phyloP scores from a whole-genome alignment of 768 basidiomycete species.

The Lanmaoa pseudosensibilis region DNA sequence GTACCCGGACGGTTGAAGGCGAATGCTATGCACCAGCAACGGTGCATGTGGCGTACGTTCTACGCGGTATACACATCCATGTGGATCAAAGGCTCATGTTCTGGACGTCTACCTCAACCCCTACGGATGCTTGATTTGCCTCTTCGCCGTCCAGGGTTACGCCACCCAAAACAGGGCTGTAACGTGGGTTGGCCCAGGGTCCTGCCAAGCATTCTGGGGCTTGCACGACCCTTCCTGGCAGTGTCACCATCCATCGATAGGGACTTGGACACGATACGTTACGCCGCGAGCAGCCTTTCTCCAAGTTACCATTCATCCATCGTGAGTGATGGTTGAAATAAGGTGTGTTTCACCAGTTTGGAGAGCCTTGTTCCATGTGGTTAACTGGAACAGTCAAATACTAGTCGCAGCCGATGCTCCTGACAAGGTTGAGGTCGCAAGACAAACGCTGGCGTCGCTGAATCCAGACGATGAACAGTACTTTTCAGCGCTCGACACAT shows the following conservation, averaged over 20 bases:
- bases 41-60: too few species aligned
- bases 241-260: not conserved
- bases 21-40: too few species aligned
- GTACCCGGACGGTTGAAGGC: too few species aligned
- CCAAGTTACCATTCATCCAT: not conserved
- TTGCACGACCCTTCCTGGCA: not conserved
- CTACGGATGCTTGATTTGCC: too few species aligned
- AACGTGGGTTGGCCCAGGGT: too few species aligned
- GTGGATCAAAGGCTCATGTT: too few species aligned
- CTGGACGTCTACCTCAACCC: too few species aligned
- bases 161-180: too few species aligned
- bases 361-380: not conserved
- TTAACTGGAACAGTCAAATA: not conserved
- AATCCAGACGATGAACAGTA: conserved; percentile 8
- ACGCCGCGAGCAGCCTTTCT: not conserved
- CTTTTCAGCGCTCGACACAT: conserved; percentile 3
- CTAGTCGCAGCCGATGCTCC: not conserved
- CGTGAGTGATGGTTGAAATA: conserved; percentile 4
- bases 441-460: conserved; percentile 10
- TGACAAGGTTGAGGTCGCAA: conserved; percentile 13
- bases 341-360: not conserved
- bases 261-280: not conserved
- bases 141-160: too few species aligned
- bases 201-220: too few species aligned
- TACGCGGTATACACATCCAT: too few species aligned